A percentile compares a stretch with the other conserved stretches of the same genome.
These are phyloP conservation scores for Dictyostelium citrinum DNA, from an alignment of 78 protist species.

Conservation along the genomic window DNA sequence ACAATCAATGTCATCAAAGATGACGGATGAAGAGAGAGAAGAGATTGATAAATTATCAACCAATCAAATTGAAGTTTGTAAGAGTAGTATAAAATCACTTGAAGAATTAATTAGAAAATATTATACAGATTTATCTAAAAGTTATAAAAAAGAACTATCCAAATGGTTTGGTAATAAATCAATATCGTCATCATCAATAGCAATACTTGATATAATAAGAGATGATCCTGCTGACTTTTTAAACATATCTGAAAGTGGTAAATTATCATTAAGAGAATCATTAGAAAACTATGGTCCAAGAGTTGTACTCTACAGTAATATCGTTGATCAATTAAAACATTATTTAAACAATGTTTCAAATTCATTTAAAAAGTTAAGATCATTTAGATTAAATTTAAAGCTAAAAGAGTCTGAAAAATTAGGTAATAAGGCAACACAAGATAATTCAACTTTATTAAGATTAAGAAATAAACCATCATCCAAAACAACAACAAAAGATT, in stretches of 20 bases:
- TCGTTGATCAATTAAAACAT: conserved; percentile 1
- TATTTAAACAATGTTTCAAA: background rate
- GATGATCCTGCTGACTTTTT: conserved; percentile 42
- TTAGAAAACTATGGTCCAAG: conserved; percentile 5
- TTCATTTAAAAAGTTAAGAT: conserved; percentile 20
- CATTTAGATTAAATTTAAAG: conserved; percentile 42
- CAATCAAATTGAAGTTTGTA: conserved; percentile 44
- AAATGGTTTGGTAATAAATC: background rate
- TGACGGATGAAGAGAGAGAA: conserved; percentile 60
- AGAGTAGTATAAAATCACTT: conserved; percentile 3
- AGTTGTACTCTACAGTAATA: background rate
- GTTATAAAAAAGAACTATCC: background rate
- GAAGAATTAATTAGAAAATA: background rate
- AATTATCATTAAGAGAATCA: background rate
- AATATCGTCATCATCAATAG: background rate
- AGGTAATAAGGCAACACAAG: background rate
- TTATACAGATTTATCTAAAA: background rate
- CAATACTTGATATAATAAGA: background rate
- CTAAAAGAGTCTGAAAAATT: conserved; percentile 30
- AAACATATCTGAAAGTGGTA: background rate
- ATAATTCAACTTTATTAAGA: background rate
- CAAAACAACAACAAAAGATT: background rate
- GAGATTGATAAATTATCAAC: conserved; percentile 18
- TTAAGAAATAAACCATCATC: background rate
- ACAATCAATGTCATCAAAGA: background rate